phyloP scores from a whole-genome alignment of 2,329 filamentous ascomycete species.

The Trichoderma aggressivum region DNA sequence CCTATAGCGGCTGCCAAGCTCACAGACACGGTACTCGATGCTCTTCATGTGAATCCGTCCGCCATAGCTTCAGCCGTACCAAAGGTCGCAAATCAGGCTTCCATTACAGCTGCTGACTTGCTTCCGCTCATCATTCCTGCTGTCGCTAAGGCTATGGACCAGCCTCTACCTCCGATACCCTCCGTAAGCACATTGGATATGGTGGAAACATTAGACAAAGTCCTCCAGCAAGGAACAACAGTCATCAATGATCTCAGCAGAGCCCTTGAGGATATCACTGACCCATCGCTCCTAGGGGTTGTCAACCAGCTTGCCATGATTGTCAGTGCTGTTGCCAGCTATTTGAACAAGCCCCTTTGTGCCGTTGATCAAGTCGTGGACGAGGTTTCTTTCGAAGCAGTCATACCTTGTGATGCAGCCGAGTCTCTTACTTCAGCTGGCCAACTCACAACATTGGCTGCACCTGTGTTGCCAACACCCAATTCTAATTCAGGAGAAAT shows the following conservation, averaged over 20 bases:
- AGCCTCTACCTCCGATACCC: background rate
- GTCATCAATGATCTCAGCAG: conserved; percentile 25
- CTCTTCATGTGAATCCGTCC: conserved; percentile 22
- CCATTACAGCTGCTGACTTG: conserved; percentile 14
- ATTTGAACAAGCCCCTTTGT: conserved; percentile 23
- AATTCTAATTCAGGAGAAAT: background rate
- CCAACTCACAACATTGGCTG: background rate
- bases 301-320: conserved; percentile 25
- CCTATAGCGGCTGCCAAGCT: conserved; percentile 23
- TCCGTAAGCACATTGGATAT: conserved; percentile 9
- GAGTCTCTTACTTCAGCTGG: background rate
- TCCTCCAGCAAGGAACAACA: conserved; percentile 22
- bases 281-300: conserved; percentile 20
- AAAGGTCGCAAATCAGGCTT: conserved; percentile 20
- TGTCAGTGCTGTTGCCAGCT: conserved; percentile 21
- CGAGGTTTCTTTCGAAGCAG: conserved; percentile 16
- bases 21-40: conserved; percentile 23
- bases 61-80: conserved; percentile 21
- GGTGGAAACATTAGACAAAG: conserved; percentile 17
- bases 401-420: conserved; percentile 22
- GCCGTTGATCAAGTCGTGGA: conserved; percentile 19
- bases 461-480: background rate
- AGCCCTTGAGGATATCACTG: conserved; percentile 1
- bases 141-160: conserved; percentile 22
- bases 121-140: conserved; percentile 27